phyloP scores from a whole-genome alignment of 345 rosid species.

The Salix purpurea region DNA sequence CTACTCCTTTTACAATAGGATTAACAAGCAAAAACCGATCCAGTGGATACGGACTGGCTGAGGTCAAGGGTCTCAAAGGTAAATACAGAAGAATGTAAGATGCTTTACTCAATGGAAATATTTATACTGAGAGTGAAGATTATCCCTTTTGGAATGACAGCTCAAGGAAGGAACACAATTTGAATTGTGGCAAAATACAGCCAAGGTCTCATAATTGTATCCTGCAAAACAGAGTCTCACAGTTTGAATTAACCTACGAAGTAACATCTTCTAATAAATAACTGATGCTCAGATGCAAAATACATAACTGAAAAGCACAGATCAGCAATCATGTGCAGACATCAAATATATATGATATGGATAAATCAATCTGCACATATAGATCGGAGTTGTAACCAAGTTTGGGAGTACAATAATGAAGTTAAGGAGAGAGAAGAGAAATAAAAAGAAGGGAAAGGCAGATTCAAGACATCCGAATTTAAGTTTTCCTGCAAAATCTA shows the following conservation, averaged over 20 bases:
- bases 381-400: background rate
- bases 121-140: background rate
- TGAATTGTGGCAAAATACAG: no score
- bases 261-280: background rate
- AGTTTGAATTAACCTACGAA: background rate
- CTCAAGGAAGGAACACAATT: background rate
- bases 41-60: background rate
- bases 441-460: background rate
- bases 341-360: background rate
- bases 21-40: background rate
- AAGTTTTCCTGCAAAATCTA: no score
- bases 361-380: background rate
- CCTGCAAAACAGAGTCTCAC: slow-evolving; percentile 12
- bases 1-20: background rate
- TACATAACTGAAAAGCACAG: background rate
- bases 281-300: background rate
- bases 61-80: background rate
- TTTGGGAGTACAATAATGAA: background rate
- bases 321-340: background rate
- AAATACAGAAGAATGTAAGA: background rate
- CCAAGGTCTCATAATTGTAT: background rate
- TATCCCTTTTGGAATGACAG: background rate
- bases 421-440: no score
- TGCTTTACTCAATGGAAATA: background rate
- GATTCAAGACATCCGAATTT: no score